Conservation (phyloP, 2,329 filamentous ascomycete genomes). For the Cryphonectria carpinicola region DNA sequence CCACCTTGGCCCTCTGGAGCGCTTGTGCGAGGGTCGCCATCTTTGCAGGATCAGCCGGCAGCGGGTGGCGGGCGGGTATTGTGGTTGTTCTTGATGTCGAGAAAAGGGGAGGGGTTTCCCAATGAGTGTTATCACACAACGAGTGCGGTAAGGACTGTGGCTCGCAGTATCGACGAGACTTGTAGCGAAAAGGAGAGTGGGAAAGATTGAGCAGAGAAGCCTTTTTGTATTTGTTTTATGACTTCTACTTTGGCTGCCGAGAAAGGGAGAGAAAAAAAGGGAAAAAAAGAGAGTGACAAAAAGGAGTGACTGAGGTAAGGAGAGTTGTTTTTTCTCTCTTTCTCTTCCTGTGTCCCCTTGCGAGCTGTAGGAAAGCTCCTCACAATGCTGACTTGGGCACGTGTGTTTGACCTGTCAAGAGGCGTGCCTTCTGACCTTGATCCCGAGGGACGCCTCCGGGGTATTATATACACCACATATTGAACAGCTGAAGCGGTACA, state of each 20-base stretch:
- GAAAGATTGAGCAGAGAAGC: background rate
- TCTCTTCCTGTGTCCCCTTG: too few relatives aligned
- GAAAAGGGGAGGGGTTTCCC: too few relatives aligned
- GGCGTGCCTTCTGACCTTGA: conserved; percentile 20
- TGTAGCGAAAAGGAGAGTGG: background rate
- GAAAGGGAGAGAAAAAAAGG: background rate
- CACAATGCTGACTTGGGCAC: conserved; percentile 28
- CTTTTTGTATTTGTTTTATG: conserved; percentile 12
- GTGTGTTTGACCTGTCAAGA: conserved; percentile 23
- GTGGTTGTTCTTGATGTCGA: background rate
- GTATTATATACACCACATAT: conserved; percentile 15
- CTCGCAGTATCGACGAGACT: background rate
- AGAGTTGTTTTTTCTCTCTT: background rate
- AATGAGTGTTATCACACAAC: conserved; percentile 1
- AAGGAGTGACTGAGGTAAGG: conserved; percentile 24
- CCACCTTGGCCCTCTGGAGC: conserved; percentile 33
- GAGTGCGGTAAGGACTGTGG: conserved; percentile 2
- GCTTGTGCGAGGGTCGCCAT: conserved; percentile 38
- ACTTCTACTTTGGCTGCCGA: background rate
- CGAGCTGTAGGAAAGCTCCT: conserved; percentile 12
- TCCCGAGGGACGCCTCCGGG: background rate
- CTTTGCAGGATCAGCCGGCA: background rate
- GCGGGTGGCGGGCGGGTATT: background rate
- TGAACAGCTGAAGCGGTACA: background rate
- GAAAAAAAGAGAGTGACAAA: background rate